Evolutionary conservation across 441 rosid genomes (phyloP).

Genomic region (Gossypium trilobum): DNA sequence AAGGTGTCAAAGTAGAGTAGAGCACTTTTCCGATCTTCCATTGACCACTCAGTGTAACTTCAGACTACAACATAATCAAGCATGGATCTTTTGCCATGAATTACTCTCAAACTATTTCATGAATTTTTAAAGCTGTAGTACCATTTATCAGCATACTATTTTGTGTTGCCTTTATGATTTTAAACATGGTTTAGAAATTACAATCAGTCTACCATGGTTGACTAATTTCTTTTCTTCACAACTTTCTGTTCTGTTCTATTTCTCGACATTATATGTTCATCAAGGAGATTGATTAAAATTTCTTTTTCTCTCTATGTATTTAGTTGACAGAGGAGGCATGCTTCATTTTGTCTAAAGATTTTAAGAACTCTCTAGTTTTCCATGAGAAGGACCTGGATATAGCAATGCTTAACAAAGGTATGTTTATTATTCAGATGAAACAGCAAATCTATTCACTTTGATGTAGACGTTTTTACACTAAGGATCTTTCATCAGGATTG

Average conservation of each 20-base stretch:
- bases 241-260: background rate
- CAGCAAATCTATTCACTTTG: background rate
- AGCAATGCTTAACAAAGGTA: slow-evolving; percentile 56
- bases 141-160: background rate
- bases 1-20: no score
- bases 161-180: background rate
- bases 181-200: background rate
- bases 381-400: slow-evolving; percentile 46
- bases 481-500: background rate
- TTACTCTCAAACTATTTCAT: background rate
- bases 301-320: slow-evolving; percentile 17
- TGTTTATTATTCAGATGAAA: slow-evolving; percentile 9
- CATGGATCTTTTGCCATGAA: background rate
- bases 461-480: background rate
- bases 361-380: slow-evolving; percentile 41
- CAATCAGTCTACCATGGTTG: background rate
- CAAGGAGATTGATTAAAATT: slow-evolving; percentile 5
- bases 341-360: slow-evolving; percentile 53
- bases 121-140: background rate
- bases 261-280: background rate
- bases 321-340: slow-evolving; percentile 43
- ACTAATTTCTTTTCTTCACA: slow-evolving; percentile 5
- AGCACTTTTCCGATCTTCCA: background rate
- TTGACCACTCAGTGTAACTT: background rate
- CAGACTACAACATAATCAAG: background rate